Conservation (phyloP, 306 rosid species). For the Morella rubra region DNA sequence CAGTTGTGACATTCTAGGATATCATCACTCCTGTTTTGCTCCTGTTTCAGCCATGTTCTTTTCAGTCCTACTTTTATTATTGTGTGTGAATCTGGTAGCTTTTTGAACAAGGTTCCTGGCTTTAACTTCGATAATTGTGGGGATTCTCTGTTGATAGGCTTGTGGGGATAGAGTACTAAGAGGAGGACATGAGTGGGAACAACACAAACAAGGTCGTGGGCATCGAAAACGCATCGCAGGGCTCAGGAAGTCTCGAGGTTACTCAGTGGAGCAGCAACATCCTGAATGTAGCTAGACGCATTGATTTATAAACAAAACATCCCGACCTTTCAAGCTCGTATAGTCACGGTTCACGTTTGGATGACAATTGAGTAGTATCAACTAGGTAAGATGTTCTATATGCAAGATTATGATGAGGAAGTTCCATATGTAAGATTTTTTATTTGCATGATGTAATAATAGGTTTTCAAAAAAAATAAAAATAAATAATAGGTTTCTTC, state of each 20-base stretch:
- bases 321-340: too few relatives aligned
- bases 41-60: neutral
- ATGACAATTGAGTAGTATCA: too few relatives aligned
- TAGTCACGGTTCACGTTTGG: too few relatives aligned
- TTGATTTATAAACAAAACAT: neutral
- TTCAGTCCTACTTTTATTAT: neutral
- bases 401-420: too few relatives aligned
- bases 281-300: slow-evolving; percentile 9
- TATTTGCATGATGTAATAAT: too few relatives aligned
- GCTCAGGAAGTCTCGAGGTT: slow-evolving; percentile 47
- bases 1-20: neutral
- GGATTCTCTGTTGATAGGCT: slow-evolving; percentile 52
- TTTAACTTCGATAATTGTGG: neutral
- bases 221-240: slow-evolving; percentile 73
- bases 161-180: slow-evolving; percentile 76
- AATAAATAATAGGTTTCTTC: too few relatives aligned
- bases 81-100: neutral
- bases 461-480: too few relatives aligned
- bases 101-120: neutral
- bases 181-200: slow-evolving; percentile 93
- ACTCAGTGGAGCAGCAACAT: slow-evolving; percentile 25
- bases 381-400: too few relatives aligned
- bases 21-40: neutral
- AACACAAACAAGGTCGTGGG: slow-evolving; percentile 70
- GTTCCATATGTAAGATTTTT: too few relatives aligned